A percentile compares a stretch with the other conserved stretches of the same genome.
phyloP scores from a whole-genome alignment of 371 early-diverging fungal genomes.

The Mortierella sp. region DNA sequence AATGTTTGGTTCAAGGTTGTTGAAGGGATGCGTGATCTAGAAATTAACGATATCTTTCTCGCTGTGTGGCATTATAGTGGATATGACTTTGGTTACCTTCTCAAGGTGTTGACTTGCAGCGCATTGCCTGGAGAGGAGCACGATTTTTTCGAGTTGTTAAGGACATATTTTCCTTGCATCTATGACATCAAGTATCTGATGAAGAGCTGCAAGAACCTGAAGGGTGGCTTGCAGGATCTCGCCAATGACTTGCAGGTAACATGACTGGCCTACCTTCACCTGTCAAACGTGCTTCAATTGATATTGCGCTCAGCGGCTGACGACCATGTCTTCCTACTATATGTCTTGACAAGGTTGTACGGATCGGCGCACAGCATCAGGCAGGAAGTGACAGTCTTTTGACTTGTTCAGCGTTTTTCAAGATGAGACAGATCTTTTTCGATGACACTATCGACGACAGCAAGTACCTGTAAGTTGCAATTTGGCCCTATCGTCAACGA shows the following conservation, averaged over 20 bases:
- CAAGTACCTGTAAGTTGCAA: slow-evolving; percentile 80
- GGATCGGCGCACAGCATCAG: slow-evolving; percentile 99
- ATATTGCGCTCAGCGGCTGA: neutral
- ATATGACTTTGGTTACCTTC: slow-evolving; percentile 99
- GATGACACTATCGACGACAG: slow-evolving; percentile 95
- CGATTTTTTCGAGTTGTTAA: slow-evolving; percentile 96
- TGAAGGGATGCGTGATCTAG: too few species aligned
- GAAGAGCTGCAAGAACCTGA: slow-evolving; percentile 95
- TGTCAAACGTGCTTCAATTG: neutral
- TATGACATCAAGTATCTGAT: slow-evolving; percentile 99
- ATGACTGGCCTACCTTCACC: neutral
- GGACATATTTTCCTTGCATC: slow-evolving; percentile 96
- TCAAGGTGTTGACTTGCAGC: slow-evolving; percentile 96
- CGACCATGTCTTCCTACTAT: neutral
- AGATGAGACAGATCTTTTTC: slow-evolving; percentile 96
- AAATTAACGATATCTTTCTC: neutral
- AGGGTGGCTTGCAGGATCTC: slow-evolving; percentile 99
- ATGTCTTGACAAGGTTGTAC: slow-evolving; percentile 68
- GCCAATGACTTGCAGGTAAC: slow-evolving; percentile 95
- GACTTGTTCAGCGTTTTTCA: slow-evolving; percentile 97
- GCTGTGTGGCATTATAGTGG: slow-evolving; percentile 69
- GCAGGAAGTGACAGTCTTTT: slow-evolving; percentile 99
- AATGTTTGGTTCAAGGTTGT: neutral
- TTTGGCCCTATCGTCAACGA: neutral
- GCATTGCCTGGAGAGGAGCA: slow-evolving; percentile 94